These are phyloP conservation scores for Arabidopsis hybrid DNA, from an alignment of 441 rosid species.

Conservation along the genomic window DNA sequence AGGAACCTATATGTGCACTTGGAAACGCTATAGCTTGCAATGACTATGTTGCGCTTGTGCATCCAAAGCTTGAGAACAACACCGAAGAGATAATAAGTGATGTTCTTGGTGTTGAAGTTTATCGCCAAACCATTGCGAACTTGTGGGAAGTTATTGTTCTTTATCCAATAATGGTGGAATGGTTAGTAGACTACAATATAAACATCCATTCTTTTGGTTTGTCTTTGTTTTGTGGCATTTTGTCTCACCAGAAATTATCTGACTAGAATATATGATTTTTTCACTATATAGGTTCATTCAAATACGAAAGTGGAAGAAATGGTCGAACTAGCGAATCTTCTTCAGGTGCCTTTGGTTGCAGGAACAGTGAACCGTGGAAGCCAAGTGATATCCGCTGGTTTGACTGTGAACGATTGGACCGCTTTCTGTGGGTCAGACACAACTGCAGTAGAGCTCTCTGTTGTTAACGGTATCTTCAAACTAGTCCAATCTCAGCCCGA, in stretches of 20 bases:
- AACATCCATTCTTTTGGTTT: neutral
- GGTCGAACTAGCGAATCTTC: too few species aligned
- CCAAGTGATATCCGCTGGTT: too few species aligned
- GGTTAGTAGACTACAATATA: conserved; percentile 50
- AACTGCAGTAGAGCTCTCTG: conserved; percentile 44
- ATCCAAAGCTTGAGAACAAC: conserved; percentile 78
- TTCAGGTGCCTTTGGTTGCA: too few species aligned
- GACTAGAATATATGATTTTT: neutral
- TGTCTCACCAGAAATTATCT: neutral
- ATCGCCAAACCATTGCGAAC: conserved; percentile 75
- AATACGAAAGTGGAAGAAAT: too few species aligned
- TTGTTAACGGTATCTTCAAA: conserved; percentile 80
- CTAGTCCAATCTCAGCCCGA: conserved; percentile 68
- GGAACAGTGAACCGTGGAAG: too few species aligned
- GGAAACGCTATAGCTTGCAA: conserved; percentile 87
- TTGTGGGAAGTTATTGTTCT: conserved; percentile 79
- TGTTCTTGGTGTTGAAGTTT: conserved; percentile 82
- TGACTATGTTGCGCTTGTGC: conserved; percentile 81
- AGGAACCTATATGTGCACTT: conserved; percentile 80
- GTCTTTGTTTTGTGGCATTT: neutral
- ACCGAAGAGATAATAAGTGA: conserved; percentile 75
- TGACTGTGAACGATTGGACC: too few species aligned
- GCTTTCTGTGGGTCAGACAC: too few species aligned
- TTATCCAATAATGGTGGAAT: conserved; percentile 77
- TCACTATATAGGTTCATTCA: conserved; percentile 52